Conservation (phyloP, 2,329 filamentous ascomycete species). For the Aspergillus pseudotamarii region DNA sequence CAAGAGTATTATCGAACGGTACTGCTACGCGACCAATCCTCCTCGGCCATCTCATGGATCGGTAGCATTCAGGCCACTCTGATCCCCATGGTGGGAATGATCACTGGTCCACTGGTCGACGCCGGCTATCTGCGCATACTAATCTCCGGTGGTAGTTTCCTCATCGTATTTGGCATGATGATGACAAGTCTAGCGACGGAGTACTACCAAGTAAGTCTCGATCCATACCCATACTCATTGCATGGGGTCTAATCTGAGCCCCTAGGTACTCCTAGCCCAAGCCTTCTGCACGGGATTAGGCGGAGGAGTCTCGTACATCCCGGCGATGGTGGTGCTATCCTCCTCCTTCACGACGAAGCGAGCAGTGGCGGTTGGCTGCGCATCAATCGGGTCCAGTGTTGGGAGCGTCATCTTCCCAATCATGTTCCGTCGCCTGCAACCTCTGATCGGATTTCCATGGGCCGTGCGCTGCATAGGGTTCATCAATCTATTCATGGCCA, state of each 20-base stretch:
- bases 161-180: slow-evolving; percentile 39
- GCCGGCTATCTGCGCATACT: slow-evolving; percentile 46
- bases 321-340: slow-evolving; percentile 34
- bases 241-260: not conserved
- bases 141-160: slow-evolving; percentile 44
- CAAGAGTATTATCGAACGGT: slow-evolving; percentile 51
- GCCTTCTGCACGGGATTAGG: slow-evolving; percentile 37
- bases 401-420: slow-evolving; percentile 65
- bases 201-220: slow-evolving; percentile 31
- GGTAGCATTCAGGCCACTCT: slow-evolving; percentile 52
- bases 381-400: slow-evolving; percentile 59
- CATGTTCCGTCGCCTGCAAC: slow-evolving; percentile 56
- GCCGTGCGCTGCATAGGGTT: slow-evolving; percentile 60
- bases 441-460: slow-evolving; percentile 62
- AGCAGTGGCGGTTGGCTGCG: slow-evolving; percentile 59
- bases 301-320: slow-evolving; percentile 36
- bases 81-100: slow-evolving; percentile 50
- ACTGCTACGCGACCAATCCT: slow-evolving; percentile 36
- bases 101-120: slow-evolving; percentile 55
- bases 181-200: slow-evolving; percentile 32
- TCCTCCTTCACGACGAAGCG: slow-evolving; percentile 48
- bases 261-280: slow-evolving; percentile 51
- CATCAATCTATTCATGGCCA: slow-evolving; percentile 49
- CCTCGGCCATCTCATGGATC: slow-evolving; percentile 53
- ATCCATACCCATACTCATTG: not conserved